A percentile compares a stretch with the other conserved stretches of the same genome.
Evolutionary conservation across 2,329 filamentous ascomycete genomes (phyloP).

Genomic region (Paecilomyces fulvus): DNA sequence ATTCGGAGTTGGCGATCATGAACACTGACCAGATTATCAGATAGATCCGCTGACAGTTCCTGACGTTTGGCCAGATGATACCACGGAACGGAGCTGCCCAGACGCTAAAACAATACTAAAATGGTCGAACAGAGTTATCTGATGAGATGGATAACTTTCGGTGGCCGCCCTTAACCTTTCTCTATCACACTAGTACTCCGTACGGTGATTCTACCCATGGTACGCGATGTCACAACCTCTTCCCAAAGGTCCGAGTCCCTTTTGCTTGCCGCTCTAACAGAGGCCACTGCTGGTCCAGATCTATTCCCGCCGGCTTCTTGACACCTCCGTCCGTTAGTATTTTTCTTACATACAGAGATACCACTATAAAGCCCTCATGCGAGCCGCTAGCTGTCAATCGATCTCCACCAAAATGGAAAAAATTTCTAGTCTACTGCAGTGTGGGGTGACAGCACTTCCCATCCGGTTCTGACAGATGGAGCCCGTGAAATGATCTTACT

Average conservation of each 20-base stretch:
- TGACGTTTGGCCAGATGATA: neutral
- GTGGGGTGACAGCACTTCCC: neutral
- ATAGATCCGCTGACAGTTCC: neutral
- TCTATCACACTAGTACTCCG: neutral
- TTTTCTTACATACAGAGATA: neutral
- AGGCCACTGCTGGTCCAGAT: neutral
- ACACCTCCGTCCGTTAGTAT: neutral
- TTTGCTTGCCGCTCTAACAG: neutral
- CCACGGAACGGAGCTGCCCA: neutral
- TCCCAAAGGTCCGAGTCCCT: neutral
- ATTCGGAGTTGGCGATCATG: neutral
- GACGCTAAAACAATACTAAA: neutral
- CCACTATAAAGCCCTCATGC: neutral
- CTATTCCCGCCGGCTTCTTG: neutral
- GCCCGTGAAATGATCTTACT: neutral
- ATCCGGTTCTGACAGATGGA: neutral
- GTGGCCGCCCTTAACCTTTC: neutral
- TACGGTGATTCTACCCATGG: neutral
- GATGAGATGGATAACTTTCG: neutral
- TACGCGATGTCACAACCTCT: neutral
- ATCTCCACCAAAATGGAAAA: neutral
- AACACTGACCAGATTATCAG: neutral
- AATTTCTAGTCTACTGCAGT: neutral
- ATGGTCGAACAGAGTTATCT: neutral
- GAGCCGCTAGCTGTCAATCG: neutral